Evolutionary conservation across 306 rosid species (phyloP), one percentile per base, ranked within the genome.

Genomic region (Inga leiocalycina): DNA sequence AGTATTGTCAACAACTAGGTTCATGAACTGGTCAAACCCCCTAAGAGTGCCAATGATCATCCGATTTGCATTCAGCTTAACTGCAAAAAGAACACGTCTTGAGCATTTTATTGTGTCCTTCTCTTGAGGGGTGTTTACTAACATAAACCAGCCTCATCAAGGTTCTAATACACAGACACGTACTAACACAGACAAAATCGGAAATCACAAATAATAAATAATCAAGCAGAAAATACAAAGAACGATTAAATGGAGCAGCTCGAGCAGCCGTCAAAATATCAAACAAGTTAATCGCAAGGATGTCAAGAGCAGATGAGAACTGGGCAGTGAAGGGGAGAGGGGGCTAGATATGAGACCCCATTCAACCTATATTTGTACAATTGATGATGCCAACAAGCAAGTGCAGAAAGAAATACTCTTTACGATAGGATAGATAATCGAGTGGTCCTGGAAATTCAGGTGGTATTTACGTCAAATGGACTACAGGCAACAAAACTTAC

Each of bases 11-110:
- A 96, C 89, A 74, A 96, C 98, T 8, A 96, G 90, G 84, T 96
- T 96, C 98, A 96, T 96, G 82, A 96, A 96, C 86, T 96, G 99
- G 80, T 96, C 99, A 75, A 93, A 96, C 19, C 99, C 99, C 27
- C 97, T 88, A 22, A 95, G 97, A 4, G 99, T 95, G 64, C 99
- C 99, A 82, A 95, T 80, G 83, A 96, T 89, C 97, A 90, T 91
- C 77, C 99, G 89, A 84, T 96, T 96, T 12, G 94, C 97, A 85
- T 96, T 96, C 74, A 93, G 87, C 83, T 96, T 96, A 83, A 96
- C 99, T 96, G 87, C 85, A 90, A 62, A 10, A 62, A 24, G 37
- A 62, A 62, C 37, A 24, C 68, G 27, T 27, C 65, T 12, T 35
- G 13, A 59, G 19, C 41, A n/a, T 61, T 61, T 61, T 22, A 61